Evolutionary conservation across 352 stramenopile genomes (phyloP).

Genomic region (Pythium periplocum): DNA sequence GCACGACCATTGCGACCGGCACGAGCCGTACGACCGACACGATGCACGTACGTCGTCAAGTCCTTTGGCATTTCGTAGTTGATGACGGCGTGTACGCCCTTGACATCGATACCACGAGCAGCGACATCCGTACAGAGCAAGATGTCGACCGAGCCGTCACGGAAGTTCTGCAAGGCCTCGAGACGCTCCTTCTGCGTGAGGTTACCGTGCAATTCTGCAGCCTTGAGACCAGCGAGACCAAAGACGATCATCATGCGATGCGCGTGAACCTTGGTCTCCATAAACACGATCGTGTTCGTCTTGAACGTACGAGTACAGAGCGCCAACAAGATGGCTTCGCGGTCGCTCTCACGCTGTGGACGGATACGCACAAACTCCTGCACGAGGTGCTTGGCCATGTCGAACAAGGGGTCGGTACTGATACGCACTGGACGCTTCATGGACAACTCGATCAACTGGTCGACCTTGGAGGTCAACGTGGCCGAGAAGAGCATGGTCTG

Average conservation of each 20-base stretch:
- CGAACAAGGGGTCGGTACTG: constrained; percentile 89
- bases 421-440: constrained; percentile 96
- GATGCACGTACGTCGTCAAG: constrained; percentile 98
- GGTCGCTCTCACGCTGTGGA: constrained; percentile 86
- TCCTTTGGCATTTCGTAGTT: constrained; percentile 99
- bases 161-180: constrained; percentile 95
- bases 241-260: constrained; percentile 97
- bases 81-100: constrained; percentile 97
- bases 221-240: constrained; percentile 93
- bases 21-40: constrained; percentile 97
- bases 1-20: constrained; percentile 91
- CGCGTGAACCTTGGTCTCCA: constrained; percentile 96
- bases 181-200: constrained; percentile 95
- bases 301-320: constrained; percentile 95
- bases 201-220: constrained; percentile 98
- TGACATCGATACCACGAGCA: constrained; percentile 97
- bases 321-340: constrained; percentile 94
- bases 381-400: constrained; percentile 94
- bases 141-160: constrained; percentile 92
- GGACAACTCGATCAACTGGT: constrained; percentile 95
- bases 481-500: constrained; percentile 99
- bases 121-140: constrained; percentile 98
- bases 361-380: constrained; percentile 99
- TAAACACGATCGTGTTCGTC: constrained; percentile 98
- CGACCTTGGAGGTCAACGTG: constrained; percentile 97